Evolutionary conservation across 2,329 filamentous ascomycete genomes (phyloP).

Genomic region (Fusarium marasasianum): DNA sequence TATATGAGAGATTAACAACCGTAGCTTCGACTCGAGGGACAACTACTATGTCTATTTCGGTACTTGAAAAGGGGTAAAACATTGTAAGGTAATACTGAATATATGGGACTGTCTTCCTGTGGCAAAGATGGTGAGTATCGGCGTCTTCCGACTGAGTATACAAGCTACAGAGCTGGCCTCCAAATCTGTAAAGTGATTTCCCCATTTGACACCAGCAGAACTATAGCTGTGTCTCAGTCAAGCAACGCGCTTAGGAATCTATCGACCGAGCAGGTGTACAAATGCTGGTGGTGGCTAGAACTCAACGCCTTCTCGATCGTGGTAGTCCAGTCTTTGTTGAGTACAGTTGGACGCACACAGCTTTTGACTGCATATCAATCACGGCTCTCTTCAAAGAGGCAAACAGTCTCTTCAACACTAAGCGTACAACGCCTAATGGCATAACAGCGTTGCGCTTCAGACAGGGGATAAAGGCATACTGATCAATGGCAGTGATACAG

Average conservation of each 20-base stretch:
- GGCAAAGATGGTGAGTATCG: not conserved
- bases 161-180: too few relatives aligned
- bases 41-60: too few relatives aligned
- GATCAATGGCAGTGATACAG: not conserved
- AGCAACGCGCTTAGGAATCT: accelerated
- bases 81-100: too few relatives aligned
- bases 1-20: too few relatives aligned
- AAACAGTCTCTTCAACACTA: not conserved
- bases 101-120: too few relatives aligned
- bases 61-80: too few relatives aligned
- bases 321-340: not conserved
- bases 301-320: not conserved
- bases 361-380: not conserved
- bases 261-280: not conserved
- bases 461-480: not conserved
- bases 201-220: too few relatives aligned
- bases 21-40: not conserved
- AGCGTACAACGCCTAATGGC: too few relatives aligned
- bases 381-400: not conserved
- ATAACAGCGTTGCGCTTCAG: not conserved
- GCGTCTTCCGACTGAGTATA: not conserved
- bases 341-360: too few relatives aligned
- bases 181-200: too few relatives aligned
- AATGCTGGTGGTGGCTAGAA: not conserved
- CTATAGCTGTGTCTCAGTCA: not conserved